Evolutionary conservation across 1,284 basidiomycete species (phyloP).

Genomic region (Papiliotrema terrestris): DNA sequence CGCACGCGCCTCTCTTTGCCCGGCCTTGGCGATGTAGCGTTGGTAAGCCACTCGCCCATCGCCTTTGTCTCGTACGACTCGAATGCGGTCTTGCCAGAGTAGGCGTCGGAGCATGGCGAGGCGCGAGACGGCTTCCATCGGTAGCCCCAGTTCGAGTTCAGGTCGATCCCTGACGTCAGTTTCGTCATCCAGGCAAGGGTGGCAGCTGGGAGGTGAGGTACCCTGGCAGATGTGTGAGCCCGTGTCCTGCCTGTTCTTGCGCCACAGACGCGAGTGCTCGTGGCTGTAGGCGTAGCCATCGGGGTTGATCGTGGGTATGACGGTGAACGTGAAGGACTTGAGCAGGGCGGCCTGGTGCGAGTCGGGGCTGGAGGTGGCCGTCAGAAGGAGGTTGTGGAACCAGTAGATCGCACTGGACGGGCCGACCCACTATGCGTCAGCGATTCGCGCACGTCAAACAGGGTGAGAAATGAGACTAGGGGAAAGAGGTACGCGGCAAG

Average conservation of each 20-base stretch:
- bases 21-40: constrained; percentile 11
- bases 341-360: constrained; percentile 52
- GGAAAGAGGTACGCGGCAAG: too few relatives aligned
- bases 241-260: constrained; percentile 69
- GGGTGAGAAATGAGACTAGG: neutral
- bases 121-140: constrained; percentile 36
- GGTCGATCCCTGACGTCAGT: constrained; percentile 62
- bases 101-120: constrained; percentile 65
- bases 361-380: constrained; percentile 49
- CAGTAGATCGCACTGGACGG: constrained; percentile 70
- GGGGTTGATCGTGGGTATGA: constrained; percentile 75
- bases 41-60: constrained; percentile 65
- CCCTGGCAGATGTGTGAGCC: constrained; percentile 47
- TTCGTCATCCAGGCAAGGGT: neutral
- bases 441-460: neutral
- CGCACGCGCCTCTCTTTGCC: constrained; percentile 49
- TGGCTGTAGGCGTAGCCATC: constrained; percentile 73
- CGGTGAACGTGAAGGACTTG: constrained; percentile 64
- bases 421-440: constrained; percentile 65
- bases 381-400: constrained; percentile 63
- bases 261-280: constrained; percentile 69
- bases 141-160: constrained; percentile 70
- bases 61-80: constrained; percentile 71
- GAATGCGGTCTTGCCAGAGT: constrained; percentile 67
- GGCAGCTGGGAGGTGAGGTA: constrained; percentile 11